Evolutionary conservation across 164 flowering plant genomes (phyloP).

Genomic region (Magnolia changhungtana): DNA sequence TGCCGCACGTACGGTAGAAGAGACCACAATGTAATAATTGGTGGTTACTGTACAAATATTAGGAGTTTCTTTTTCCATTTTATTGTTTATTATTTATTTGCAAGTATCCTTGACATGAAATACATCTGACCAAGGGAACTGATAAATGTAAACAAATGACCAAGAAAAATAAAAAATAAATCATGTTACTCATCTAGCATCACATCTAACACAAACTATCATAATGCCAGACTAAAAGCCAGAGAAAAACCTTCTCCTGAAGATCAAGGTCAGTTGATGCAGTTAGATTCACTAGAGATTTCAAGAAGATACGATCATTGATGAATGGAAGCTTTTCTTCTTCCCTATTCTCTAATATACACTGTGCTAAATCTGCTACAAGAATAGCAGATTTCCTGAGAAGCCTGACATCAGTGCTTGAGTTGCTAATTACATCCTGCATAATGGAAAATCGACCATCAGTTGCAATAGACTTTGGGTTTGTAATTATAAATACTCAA

Average conservation of each 20-base stretch:
- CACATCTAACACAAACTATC: background rate
- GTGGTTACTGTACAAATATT: too few relatives aligned
- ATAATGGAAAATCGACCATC: background rate
- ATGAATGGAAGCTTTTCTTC: constrained; percentile 44
- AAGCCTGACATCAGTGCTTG: constrained; percentile 65
- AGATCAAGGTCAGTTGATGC: constrained; percentile 74
- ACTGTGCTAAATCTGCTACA: constrained; percentile 68
- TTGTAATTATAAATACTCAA: too few relatives aligned
- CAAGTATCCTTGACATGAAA: too few relatives aligned
- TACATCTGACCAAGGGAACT: too few relatives aligned
- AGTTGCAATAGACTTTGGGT: background rate
- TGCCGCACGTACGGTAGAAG: too few relatives aligned
- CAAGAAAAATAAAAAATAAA: background rate
- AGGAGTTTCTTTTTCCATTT: too few relatives aligned
- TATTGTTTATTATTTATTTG: too few relatives aligned
- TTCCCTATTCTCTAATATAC: constrained; percentile 35
- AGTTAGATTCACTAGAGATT: constrained; percentile 68
- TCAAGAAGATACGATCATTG: constrained; percentile 51
- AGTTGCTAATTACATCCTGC: constrained; percentile 71
- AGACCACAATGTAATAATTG: too few relatives aligned
- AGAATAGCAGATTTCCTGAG: constrained; percentile 65
- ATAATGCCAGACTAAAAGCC: background rate
- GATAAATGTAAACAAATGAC: too few relatives aligned
- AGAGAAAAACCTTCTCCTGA: constrained; percentile 74
- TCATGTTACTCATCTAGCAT: background rate